These are phyloP conservation scores for Aspergillus carlsbadensis DNA, from an alignment of 495 filamentous ascomycete genomes.

Conservation along the genomic window DNA sequence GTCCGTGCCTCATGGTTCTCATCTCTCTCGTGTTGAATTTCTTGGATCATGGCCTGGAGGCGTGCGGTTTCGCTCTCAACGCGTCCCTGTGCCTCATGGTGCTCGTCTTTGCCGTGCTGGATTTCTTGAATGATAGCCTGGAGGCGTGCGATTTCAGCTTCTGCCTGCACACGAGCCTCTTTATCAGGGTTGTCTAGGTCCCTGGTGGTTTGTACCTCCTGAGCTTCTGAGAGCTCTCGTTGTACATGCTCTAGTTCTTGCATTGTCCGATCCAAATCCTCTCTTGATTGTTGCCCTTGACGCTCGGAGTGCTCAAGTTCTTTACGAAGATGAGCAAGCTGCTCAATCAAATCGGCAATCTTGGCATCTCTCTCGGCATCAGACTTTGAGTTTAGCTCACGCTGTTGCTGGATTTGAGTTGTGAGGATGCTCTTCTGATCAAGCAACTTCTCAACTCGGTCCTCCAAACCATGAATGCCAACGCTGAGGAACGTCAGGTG, in stretches of 20 bases:
- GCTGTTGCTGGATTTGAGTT: constrained; percentile 88
- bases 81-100: constrained; percentile 13
- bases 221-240: constrained; percentile 30
- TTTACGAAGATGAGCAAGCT: constrained; percentile 42
- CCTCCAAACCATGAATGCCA: constrained; percentile 75
- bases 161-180: constrained; percentile 50
- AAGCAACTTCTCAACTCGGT: constrained; percentile 53
- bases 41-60: constrained; percentile 17
- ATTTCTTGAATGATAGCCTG: constrained; percentile 17
- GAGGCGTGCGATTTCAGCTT: constrained; percentile 50
- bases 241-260: constrained; percentile 48
- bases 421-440: constrained; percentile 84
- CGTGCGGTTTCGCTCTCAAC: constrained; percentile 21
- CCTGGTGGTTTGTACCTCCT: constrained; percentile 22
- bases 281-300: constrained; percentile 36
- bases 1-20: constrained; percentile 20
- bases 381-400: constrained; percentile 74
- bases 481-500: constrained; percentile 56
- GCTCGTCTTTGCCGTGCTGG: constrained; percentile 3
- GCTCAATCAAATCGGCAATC: constrained; percentile 50
- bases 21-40: constrained; percentile 13
- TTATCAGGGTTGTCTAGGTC: constrained; percentile 49
- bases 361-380: constrained; percentile 57
- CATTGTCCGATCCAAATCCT: constrained; percentile 44
- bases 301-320: constrained; percentile 40